Conservation (phyloP, 202 grass and related monocot species). For the Carex sylvatica region DNA sequence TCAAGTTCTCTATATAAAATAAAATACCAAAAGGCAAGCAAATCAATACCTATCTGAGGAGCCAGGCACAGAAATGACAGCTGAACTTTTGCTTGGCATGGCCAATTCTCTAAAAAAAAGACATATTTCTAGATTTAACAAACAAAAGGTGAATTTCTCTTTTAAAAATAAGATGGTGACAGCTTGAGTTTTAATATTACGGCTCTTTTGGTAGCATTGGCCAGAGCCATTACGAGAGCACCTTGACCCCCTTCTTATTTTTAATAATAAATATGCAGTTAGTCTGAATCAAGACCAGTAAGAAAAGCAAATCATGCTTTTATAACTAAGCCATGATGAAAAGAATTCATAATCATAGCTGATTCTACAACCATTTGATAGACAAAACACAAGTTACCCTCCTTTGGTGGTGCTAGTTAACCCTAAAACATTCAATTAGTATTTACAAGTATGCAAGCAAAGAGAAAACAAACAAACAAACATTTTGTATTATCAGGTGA, state of each 20-base stretch:
- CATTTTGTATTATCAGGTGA: background rate
- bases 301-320: background rate
- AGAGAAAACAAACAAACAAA: background rate
- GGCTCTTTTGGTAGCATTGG: conserved; percentile 78
- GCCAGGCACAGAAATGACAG: conserved; percentile 52
- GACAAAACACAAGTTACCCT: background rate
- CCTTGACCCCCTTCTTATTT: conserved; percentile 33
- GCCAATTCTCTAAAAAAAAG: conserved; percentile 48
- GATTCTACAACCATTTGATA: background rate
- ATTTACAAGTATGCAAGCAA: background rate
- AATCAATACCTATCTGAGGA: conserved; percentile 75
- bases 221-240: conserved; percentile 61
- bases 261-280: background rate
- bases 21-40: conserved; percentile 22
- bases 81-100: conserved; percentile 59
- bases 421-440: background rate
- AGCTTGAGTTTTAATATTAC: conserved; percentile 46
- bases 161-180: conserved; percentile 18
- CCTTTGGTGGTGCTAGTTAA: background rate
- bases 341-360: background rate
- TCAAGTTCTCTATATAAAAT: conserved; percentile 64
- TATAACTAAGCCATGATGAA: background rate
- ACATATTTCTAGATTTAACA: conserved; percentile 14
- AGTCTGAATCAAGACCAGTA: background rate
- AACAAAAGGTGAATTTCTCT: background rate